Base-by-base conservation (phyloP, 192 early-diverging fungal species). In the Dissophora globulifera region DNA sequence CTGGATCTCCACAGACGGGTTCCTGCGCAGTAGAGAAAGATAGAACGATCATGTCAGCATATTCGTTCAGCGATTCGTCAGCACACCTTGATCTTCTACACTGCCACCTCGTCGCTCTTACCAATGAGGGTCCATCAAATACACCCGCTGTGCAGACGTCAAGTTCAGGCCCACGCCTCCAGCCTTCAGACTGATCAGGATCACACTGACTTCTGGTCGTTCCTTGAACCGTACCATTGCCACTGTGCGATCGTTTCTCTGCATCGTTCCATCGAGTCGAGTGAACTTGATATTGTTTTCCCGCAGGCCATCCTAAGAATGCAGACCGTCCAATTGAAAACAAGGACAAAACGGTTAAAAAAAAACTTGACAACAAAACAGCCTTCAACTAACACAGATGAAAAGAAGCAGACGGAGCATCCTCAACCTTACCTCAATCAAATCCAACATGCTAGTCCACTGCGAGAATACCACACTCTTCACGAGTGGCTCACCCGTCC, bases 391-490 rank as follows among this genome's bases (percentile, higher is more conserved):
- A n/a, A n/a, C n/a, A n/a, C n/a, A n/a, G n/a, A n/a, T 27, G 23
- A 30, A 17, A 13, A 33, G 20, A 26, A 30, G n/a, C 7, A n/a
- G n/a, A n/a, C n/a, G n/a, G 30, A 38, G 3, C 32, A 12, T 9
- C 33, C 19, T 26, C 2, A 38, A 40, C 12, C 20, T 66, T 81
- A 81, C 79, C 67, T 90, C 86, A 33, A 96, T 87, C 12, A 96
- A 54, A 52, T 93, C 88, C 22, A 98, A 85, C 85, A 96, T 91
- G 20, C 79, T 82, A 0, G 95, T 97, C 87, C 92, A 99, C 78
- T 99, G 97, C 17, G 95, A 97, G 74, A 98, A 99, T 0, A 99
- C 91, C 8, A 99, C 93, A 40, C 87, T 90, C 68, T 96, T 96
- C 30, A 84, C 61, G 2, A 67, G 20, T 23, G 60, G 45, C 25